Conservation (phyloP, 441 rosid genomes). For the Gossypium gossypioides region DNA sequence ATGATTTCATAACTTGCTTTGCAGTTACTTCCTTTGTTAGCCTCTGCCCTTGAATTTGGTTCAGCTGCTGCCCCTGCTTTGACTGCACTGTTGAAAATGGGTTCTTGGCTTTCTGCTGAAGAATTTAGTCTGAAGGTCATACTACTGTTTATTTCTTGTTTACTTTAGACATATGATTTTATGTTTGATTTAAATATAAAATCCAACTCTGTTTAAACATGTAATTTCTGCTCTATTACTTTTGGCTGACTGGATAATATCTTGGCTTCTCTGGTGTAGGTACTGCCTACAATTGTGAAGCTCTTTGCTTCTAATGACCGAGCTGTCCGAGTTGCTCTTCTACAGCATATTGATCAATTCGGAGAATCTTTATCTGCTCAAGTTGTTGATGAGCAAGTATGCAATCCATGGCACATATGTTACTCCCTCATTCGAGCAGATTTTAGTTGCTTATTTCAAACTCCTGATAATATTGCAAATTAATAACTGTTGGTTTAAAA, state of each 20-base stretch:
- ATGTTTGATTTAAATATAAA: neutral
- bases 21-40: conserved; percentile 95
- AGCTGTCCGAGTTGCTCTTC: conserved; percentile 79
- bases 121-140: conserved; percentile 77
- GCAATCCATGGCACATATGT: conserved; percentile 10
- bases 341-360: conserved; percentile 93
- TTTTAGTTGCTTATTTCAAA: conserved; percentile 9
- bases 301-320: conserved; percentile 89
- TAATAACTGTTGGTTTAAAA: conserved; percentile 9
- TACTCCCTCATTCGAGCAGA: conserved; percentile 9
- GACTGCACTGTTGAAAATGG: conserved; percentile 84
- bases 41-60: conserved; percentile 97
- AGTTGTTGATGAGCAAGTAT: conserved; percentile 93
- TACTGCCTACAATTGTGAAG: conserved; percentile 75
- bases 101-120: conserved; percentile 83
- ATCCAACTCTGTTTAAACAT: neutral
- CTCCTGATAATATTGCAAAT: conserved; percentile 11
- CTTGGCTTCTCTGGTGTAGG: conserved; percentile 34
- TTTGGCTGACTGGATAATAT: conserved; percentile 5
- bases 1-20: conserved; percentile 34
- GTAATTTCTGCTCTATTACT: conserved; percentile 8
- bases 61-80: conserved; percentile 96
- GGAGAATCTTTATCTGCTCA: conserved; percentile 84
- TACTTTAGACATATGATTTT: neutral
- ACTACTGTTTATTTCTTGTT: conserved; percentile 4